Base-by-base conservation (phyloP, 129 eudicot genomes). In the Flaveria brownii region DNA sequence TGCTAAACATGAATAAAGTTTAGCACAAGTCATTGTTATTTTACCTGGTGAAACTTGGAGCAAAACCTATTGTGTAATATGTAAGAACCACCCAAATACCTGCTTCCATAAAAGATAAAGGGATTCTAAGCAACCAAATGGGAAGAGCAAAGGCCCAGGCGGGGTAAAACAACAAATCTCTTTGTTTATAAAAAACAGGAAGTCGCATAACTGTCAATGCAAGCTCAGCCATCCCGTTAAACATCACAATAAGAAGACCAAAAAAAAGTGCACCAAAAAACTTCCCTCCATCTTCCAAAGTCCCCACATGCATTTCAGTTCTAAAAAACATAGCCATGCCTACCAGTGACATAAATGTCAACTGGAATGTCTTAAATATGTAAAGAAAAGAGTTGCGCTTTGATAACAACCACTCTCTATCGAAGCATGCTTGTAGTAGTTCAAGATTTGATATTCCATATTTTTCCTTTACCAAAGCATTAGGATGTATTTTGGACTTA, bases 1-100 rank as follows among this genome's bases (percentile, higher is more conserved):
- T 20, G 11, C 70, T 9, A 15, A 69, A 14, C 11, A 2, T 45
- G 2, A 60, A 9, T 1, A 23, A 51, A 51, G 4, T 25, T 12
- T 60, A 62, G 42, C 43, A 62, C 6, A 78, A 28, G 45, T 62
- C 50, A 16, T n/a, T 18, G 41, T 25, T 22, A 65, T 30, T n/a
- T 66, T 80, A 80, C 84, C 84, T 80, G 42, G 69, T 67, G 46
- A 33, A 57, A 43, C 61, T 70, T 26, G 79, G 84, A 73, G 84
- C 84, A 73, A 51, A 80, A 45, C 79, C 84, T 17, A 80, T 66
- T 3, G 75, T 67, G 79, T 80, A 80, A 55, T 73, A 80, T 17
- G 84, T 80, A 80, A 80, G 84, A 80, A 56, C 50, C 63, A 80
- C 84, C 84, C 84, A 80, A 73, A 80, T 80, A 73, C 75, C 75